These are phyloP conservation scores for Wickerhamiella lipophila DNA, from an alignment of 805 yeast genomes.

Conservation along the genomic window DNA sequence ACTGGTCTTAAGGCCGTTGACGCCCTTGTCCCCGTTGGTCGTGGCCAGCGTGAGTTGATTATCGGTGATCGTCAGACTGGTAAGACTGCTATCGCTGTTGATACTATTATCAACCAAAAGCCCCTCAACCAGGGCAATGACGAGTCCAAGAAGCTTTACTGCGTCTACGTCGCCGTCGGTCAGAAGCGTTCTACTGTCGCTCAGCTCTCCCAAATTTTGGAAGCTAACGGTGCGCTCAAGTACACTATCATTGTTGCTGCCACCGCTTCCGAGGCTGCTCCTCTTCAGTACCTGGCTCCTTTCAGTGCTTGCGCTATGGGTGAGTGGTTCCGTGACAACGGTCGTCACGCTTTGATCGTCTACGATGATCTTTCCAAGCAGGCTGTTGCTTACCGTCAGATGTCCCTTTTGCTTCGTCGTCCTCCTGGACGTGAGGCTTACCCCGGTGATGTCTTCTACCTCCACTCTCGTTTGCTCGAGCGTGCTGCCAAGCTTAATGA, in stretches of 20 bases:
- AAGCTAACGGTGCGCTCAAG: slow-evolving; percentile 94
- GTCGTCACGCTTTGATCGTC: slow-evolving; percentile 92
- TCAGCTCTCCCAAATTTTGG: slow-evolving; percentile 97
- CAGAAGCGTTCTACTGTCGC: slow-evolving; percentile 99
- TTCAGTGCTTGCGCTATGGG: slow-evolving; percentile 99
- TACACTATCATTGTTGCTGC: slow-evolving; percentile 98
- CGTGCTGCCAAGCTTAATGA: slow-evolving; percentile 97
- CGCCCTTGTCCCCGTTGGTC: slow-evolving; percentile 97
- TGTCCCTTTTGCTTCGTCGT: slow-evolving; percentile 92
- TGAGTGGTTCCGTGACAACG: slow-evolving; percentile 99
- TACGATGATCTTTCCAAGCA: slow-evolving; percentile 98
- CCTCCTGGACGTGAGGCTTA: slow-evolving; percentile 96
- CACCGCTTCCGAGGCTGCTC: slow-evolving; percentile 99
- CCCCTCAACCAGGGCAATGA: slow-evolving; percentile 93
- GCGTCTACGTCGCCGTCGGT: slow-evolving; percentile 99
- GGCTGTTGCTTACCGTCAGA: slow-evolving; percentile 99
- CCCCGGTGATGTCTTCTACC: slow-evolving; percentile 95
- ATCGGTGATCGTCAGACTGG: slow-evolving; percentile 99
- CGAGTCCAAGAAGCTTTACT: slow-evolving; percentile 96
- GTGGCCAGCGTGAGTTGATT: slow-evolving; percentile 99
- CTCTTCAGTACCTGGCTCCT: slow-evolving; percentile 99
- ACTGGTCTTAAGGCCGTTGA: slow-evolving; percentile 99
- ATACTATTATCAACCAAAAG: slow-evolving; percentile 97
- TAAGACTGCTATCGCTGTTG: slow-evolving; percentile 98
- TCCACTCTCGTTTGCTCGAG: slow-evolving; percentile 88